Percentiles rank a stretch among this genome's conserved stretches.
These are phyloP conservation scores for Hygrocybe punicea DNA, from an alignment of 768 basidiomycete genomes.

Conservation along the genomic window DNA sequence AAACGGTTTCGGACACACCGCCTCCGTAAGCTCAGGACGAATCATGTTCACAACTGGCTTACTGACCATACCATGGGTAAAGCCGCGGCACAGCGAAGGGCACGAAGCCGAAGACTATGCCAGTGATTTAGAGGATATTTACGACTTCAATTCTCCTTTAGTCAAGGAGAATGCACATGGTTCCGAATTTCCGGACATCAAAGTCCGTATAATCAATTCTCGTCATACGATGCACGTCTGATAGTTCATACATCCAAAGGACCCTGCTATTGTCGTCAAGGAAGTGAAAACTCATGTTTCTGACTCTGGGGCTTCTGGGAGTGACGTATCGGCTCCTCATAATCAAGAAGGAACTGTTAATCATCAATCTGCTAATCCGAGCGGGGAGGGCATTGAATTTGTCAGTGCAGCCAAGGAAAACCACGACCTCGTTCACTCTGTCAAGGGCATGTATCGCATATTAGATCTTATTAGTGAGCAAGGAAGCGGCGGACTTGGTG, in stretches of 20 bases:
- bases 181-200: not conserved
- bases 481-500: constrained; percentile 52
- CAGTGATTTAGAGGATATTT: not conserved
- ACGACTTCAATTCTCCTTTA: constrained; percentile 3
- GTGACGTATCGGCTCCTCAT: too few relatives aligned
- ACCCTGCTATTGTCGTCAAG: too few relatives aligned
- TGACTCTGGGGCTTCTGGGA: too few relatives aligned
- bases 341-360: not conserved
- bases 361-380: not conserved
- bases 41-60: too few relatives aligned
- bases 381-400: not conserved
- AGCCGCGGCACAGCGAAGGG: too few relatives aligned
- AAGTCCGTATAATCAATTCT: not conserved
- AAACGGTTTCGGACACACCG: too few relatives aligned
- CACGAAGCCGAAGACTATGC: too few relatives aligned
- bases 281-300: too few relatives aligned
- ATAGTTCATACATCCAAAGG: too few relatives aligned
- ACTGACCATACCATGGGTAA: too few relatives aligned
- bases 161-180: not conserved
- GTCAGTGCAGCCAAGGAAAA: not conserved
- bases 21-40: too few relatives aligned
- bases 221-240: not conserved
- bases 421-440: constrained; percentile 19
- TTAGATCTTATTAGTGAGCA: constrained; percentile 53
- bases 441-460: constrained; percentile 51